Evolutionary conservation across 352 stramenopile genomes (phyloP), one percentile per base, ranked within the genome.

Genomic region (Aphanomyces stellatus): DNA sequence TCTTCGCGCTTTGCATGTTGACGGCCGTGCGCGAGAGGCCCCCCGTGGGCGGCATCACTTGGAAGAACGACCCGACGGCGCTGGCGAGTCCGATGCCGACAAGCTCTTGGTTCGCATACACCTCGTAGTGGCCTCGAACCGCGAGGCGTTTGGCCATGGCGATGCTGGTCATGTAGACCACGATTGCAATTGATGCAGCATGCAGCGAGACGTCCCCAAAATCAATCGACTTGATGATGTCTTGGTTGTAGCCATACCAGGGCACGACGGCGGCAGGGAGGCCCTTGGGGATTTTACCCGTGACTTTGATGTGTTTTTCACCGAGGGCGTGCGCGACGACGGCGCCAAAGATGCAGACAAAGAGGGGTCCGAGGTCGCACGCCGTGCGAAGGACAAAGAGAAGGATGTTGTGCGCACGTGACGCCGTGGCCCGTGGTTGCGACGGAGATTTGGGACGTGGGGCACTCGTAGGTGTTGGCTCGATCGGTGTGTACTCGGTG

Each of bases 81-180:
- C 97, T 98, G 3, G 89, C 84, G 55, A 96, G 81, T n/a, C 92
- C 92, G 1, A 98, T 76, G 5, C 82, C 90, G 6, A 97, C 74
- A 11, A 98, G 78, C 72, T 98, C 94, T 57, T 96, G 79, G 71
- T 93, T 93, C 2, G 85, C 74, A 19, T 80, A 74, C 49, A 96
- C 89, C 56, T 90, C 74, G 67, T 91, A 91, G 8, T 81, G 83
- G 68, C 89, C 85, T 35, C 90, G 87, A 5, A 80, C 79, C 0
- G 90, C 90, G 19, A 97, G 69, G 42, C 84, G 80, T 62, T 95
- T 96, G 33, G 83, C 88, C 55, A 96, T 95, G 3, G 88, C 88
- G 71, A 97, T 81, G 43, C 85, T 96, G 65, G 94, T 88, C 80
- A 97, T 96, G 77, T 96, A 98, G 25, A 88, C 90, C n/a, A 98